Evolutionary conservation across 495 filamentous ascomycete species (phyloP), one percentile per base, ranked within the genome.

Genomic region (Penicillium cosmopolitanum): DNA sequence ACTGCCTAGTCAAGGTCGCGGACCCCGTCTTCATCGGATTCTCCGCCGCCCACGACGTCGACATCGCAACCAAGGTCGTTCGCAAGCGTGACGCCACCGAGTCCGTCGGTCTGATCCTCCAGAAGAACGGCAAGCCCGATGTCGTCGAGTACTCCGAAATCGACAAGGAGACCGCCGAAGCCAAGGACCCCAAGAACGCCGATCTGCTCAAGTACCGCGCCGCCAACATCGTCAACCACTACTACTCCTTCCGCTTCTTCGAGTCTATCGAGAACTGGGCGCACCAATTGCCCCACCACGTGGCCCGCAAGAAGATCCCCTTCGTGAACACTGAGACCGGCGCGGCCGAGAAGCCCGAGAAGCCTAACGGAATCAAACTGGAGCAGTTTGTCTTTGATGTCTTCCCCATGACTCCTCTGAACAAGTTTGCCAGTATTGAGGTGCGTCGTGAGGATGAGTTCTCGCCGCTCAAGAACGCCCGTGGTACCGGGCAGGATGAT

Each of bases 111-210:
- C 83, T 99, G 51, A 98, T 99, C 67, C 74, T 99, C 36, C 85
- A 87, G 63, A 96, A 96, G 84, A 96, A 98, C 71, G 95, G 96
- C 69, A 91, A 89, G 78, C 95, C 95, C 46, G 96, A 97, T 65
- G 95, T 99, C 6, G 96, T 99, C 18, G 95, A 99, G 78, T 99
- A 99, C 81, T 96, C 92, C 13, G 95, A 99, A 75, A 98, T 99
- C 65, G 91, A 96, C 81, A 75, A 86, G 58, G 87, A 84, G 50
- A 92, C 89, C 3, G 89, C 94, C 36, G 93, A 96, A 70, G 93
- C 93, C 63, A 86, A 89, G 71, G 95, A 99, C 71, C 81, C 89
- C 54, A 89, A 91, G 72, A 87, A 98, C 67, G 81, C 83, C 2
- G 86, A 85, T 46, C 80, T 98, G 53, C 85, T 99, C 69, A 96